Percentiles rank a stretch among this genome's conserved stretches.
Evolutionary conservation across 2,329 filamentous ascomycete species (phyloP).

Genomic region (Fusarium stilboides): DNA sequence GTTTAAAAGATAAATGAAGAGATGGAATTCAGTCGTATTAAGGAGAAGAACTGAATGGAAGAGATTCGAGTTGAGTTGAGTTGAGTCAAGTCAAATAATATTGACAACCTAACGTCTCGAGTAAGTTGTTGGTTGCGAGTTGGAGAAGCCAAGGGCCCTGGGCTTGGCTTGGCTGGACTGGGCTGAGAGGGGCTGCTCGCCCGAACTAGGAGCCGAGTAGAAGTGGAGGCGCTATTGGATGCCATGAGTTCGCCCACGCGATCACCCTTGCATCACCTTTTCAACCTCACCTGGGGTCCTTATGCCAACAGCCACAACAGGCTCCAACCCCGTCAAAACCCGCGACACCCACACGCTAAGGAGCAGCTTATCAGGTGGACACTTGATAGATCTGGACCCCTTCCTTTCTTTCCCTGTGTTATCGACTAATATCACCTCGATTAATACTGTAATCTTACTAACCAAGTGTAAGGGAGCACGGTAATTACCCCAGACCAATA

Average conservation of each 20-base stretch:
- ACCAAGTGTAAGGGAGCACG: not conserved
- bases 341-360: constrained; percentile 25
- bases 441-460: constrained; percentile 14
- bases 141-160: constrained; percentile 14
- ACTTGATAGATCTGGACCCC: constrained; percentile 38
- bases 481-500: constrained; percentile 3
- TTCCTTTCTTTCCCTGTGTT: constrained; percentile 5
- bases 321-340: not conserved
- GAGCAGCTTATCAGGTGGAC: constrained; percentile 39
- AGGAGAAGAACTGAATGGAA: not conserved
- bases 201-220: not conserved
- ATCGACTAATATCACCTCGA: constrained; percentile 17
- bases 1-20: not conserved
- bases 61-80: constrained; percentile 19
- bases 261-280: constrained; percentile 42
- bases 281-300: constrained; percentile 14
- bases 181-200: constrained; percentile 35
- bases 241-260: constrained; percentile 40
- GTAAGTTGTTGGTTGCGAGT: constrained; percentile 32
- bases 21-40: not conserved
- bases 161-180: constrained; percentile 2
- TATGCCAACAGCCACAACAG: no score
- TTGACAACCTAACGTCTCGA: not conserved
- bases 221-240: constrained; percentile 29
- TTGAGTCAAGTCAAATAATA: not conserved